Evolutionary conservation across 192 early-diverging fungal genomes (phyloP), one percentile per base, ranked within the genome.

Genomic region (Backusella sp.): DNA sequence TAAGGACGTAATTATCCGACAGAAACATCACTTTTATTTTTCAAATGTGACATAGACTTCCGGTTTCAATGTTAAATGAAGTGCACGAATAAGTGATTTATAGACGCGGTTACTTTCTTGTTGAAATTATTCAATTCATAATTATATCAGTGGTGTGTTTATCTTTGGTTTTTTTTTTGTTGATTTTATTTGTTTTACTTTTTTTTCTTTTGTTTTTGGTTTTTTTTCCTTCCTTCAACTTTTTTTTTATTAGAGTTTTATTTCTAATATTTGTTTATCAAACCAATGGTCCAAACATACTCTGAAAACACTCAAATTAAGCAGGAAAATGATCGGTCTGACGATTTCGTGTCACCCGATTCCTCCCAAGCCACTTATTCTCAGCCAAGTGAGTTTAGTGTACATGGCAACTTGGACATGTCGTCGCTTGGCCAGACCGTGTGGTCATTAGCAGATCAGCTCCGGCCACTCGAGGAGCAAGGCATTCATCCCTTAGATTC

Each of bases 31-130:
- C 11, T 69, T 69, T 69, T 26, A 68, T 41, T 41, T n/a, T 11
- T 41, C 37, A 7, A 68, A 17, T 32, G 2, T 17, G 8, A 9
- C 32, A 21, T 69, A 14, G 35, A 69, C 37, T 69, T 69, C 68
- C 68, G 68, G 68, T 69, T 69, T 69, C 68, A 69, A 69, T 37
- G 35, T 12, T 41, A 37, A 37, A 39, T 69, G 21, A 39, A 39
- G 34, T 35, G 9, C 9, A 8, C 19, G 19, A 68, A 36, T n/a
- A 8, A 17, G 37, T n/a, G 46, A 39, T 37, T 37, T 69, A 37
- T 69, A 69, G 19, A 69, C 37, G 68, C 68, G 68, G 68, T 69
- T 35, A 21, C 12, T 69, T 69, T 37, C 4, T 23, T 32, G 42
- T 5, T 44, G 0, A 15, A 17, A 44, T 7, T 44, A 49, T n/a